Percentiles rank a stretch among this genome's conserved stretches.
phyloP scores from a whole-genome alignment of 1,284 basidiomycete species.

The Kwoniella shivajii region DNA sequence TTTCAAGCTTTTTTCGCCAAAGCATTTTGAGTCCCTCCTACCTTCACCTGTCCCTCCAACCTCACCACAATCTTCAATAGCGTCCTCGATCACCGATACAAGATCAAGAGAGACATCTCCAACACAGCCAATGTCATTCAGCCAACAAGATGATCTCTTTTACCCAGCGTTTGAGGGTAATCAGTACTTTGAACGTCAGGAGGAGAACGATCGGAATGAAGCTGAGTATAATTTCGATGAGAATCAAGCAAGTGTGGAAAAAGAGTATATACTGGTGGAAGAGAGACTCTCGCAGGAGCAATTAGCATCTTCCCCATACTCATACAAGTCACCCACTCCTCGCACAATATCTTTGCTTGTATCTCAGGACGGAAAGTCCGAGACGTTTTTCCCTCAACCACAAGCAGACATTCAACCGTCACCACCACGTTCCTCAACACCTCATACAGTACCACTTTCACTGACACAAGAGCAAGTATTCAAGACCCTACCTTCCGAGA shows the following conservation, averaged over 20 bases:
- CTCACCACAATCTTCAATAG: not conserved
- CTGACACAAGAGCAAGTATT: not conserved
- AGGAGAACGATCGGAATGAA: too few species aligned
- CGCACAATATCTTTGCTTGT: too few species aligned
- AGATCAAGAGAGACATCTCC: slow-evolving; percentile 16
- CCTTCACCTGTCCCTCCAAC: slow-evolving; percentile 7
- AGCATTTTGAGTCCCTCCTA: slow-evolving; percentile 2
- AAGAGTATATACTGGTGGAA: not conserved
- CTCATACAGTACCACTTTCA: slow-evolving; percentile 1
- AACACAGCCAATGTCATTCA: slow-evolving; percentile 15
- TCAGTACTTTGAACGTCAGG: too few species aligned
- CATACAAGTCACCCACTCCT: too few species aligned
- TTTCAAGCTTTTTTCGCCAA: not conserved
- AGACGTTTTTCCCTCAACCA: too few species aligned
- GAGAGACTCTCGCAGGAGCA: not conserved
- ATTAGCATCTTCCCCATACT: too few species aligned
- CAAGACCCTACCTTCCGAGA: not conserved
- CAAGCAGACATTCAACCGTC: too few species aligned
- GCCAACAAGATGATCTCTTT: slow-evolving; percentile 13
- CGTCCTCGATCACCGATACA: not conserved
- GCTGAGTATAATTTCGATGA: too few species aligned
- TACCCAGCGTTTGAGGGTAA: slow-evolving; percentile 1
- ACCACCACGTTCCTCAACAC: not conserved
- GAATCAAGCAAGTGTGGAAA: too few species aligned
- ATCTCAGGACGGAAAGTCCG: too few species aligned